Evolutionary conservation across 257 asterid species (phyloP).

Genomic region (Solanum chiquidenum): DNA sequence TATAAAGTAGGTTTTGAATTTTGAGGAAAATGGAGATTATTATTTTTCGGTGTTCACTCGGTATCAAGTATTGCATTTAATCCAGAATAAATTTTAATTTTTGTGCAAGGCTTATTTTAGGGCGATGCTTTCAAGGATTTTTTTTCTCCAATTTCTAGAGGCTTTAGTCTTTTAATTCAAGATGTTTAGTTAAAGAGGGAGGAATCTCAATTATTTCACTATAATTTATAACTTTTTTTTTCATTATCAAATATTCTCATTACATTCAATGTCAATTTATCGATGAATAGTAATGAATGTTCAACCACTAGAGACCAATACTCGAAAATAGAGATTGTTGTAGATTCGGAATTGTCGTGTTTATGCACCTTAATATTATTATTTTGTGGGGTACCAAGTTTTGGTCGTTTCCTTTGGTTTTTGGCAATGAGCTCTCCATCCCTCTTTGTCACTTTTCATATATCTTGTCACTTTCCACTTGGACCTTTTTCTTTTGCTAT

Average conservation of each 20-base stretch:
- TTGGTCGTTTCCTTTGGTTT: neutral
- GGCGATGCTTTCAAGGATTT: neutral
- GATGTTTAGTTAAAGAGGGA: too few relatives aligned
- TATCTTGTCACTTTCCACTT: neutral
- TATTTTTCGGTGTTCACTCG: neutral
- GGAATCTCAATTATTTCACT: neutral
- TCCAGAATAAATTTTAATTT: neutral
- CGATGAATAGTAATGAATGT: too few relatives aligned
- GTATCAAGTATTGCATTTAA: neutral
- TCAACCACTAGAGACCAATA: neutral
- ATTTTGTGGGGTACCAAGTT: neutral
- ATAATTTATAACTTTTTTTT: too few relatives aligned
- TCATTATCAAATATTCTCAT: too few relatives aligned
- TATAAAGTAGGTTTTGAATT: neutral
- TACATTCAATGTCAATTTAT: neutral
- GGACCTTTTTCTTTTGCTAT: neutral
- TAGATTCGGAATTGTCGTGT: neutral
- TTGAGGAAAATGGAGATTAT: too few relatives aligned
- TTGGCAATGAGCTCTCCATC: neutral
- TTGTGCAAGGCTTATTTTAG: neutral
- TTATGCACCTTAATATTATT: neutral
- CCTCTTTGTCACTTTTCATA: neutral
- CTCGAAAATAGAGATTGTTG: neutral
- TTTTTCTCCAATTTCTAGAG: neutral
- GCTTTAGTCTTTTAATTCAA: neutral